phyloP scores from a whole-genome alignment of 306 rosid genomes.

The Fagus sylvatica region DNA sequence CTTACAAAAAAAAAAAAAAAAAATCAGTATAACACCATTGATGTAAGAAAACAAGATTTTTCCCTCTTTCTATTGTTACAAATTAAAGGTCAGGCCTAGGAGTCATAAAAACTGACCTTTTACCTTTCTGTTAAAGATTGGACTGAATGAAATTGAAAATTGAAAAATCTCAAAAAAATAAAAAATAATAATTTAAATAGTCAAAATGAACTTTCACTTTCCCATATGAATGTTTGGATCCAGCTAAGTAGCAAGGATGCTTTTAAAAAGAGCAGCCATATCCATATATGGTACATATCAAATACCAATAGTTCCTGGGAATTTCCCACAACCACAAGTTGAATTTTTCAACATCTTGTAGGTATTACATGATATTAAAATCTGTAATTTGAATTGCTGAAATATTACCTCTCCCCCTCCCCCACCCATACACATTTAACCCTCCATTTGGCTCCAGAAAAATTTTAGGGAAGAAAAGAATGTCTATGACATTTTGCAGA shows the following conservation, averaged over 20 bases:
- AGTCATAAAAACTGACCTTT: not conserved
- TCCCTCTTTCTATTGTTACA: too few relatives aligned
- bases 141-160: not conserved
- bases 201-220: not conserved
- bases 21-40: not conserved
- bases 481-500: not conserved
- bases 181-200: not conserved
- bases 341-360: not conserved
- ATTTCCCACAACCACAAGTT: not conserved
- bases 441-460: not conserved
- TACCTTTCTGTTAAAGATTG: not conserved
- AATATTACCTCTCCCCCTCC: not conserved
- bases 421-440: not conserved
- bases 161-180: not conserved
- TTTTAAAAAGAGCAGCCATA: not conserved
- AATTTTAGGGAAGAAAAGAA: too few relatives aligned
- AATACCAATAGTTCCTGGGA: not conserved
- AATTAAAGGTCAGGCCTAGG: not conserved
- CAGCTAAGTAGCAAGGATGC: not conserved
- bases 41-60: not conserved
- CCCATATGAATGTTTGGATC: not conserved
- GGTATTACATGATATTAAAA: not conserved
- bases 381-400: not conserved
- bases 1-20: too few relatives aligned
- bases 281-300: not conserved